A percentile compares a stretch with the other conserved stretches of the same genome.
Evolutionary conservation across 169 alveolate genomes (phyloP).

Genomic region (Cryptosporidium sp.): DNA sequence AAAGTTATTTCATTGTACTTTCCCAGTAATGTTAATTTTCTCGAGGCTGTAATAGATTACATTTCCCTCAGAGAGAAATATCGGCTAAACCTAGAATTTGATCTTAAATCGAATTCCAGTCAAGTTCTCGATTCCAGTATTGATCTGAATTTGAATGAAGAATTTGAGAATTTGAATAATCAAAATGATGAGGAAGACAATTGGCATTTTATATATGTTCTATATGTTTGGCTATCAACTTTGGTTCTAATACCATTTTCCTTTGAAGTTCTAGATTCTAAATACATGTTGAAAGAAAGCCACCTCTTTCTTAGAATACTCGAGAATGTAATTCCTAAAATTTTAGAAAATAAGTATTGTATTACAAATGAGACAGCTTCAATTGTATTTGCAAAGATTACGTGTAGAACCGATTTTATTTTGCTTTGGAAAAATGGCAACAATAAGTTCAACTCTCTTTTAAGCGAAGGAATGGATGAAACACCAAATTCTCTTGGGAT

Average conservation of each 20-base stretch:
- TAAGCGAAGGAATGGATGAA: constrained; percentile 21
- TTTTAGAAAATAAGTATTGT: constrained; percentile 33
- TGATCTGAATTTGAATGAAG: background rate
- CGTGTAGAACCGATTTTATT: constrained; percentile 54
- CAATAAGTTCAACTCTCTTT: background rate
- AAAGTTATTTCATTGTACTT: constrained; percentile 44
- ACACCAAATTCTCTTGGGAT: constrained; percentile 14
- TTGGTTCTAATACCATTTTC: constrained; percentile 64
- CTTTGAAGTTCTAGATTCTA: constrained; percentile 42
- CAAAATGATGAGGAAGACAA: background rate
- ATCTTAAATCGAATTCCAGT: background rate
- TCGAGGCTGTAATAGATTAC: constrained; percentile 49
- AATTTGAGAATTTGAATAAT: background rate
- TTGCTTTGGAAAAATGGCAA: constrained; percentile 15
- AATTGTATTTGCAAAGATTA: constrained; percentile 39
- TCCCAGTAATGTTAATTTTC: constrained; percentile 46
- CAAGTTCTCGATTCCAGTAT: background rate
- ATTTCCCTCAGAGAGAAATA: constrained; percentile 6
- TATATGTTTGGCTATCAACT: constrained; percentile 65
- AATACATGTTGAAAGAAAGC: constrained; percentile 3
- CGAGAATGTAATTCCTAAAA: constrained; percentile 32
- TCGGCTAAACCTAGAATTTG: background rate
- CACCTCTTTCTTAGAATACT: constrained; percentile 35
- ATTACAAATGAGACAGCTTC: constrained; percentile 49
- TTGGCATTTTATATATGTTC: constrained; percentile 48